Evolutionary conservation across 2,329 filamentous ascomycete genomes (phyloP).

Genomic region (Monilinia fructicola): DNA sequence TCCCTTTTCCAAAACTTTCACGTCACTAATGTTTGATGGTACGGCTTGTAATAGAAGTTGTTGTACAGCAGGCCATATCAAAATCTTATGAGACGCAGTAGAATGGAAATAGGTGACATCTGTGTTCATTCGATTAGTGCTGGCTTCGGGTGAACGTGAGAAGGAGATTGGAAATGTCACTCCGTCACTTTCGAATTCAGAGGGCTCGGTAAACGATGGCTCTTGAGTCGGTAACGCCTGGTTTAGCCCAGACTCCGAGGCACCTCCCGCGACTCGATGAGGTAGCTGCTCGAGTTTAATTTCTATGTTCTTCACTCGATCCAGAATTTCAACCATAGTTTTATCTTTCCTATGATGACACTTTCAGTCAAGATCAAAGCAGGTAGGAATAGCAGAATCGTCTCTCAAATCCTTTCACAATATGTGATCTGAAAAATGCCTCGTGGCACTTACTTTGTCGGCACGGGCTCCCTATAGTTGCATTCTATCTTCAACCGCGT

Average conservation of each 20-base stretch:
- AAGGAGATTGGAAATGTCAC: background rate
- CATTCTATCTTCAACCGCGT: slow-evolving; percentile 58
- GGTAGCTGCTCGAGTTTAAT: slow-evolving; percentile 52
- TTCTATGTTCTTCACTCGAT: slow-evolving; percentile 55
- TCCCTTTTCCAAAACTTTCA: slow-evolving; percentile 45
- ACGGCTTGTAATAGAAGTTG: slow-evolving; percentile 43
- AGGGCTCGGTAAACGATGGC: slow-evolving; percentile 27
- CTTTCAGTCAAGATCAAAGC: slow-evolving; percentile 21
- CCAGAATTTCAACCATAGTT: slow-evolving; percentile 60
- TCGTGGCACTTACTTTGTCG: slow-evolving; percentile 56
- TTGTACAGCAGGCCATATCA: slow-evolving; percentile 51
- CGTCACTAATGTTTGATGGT: slow-evolving; percentile 39
- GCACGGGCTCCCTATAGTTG: slow-evolving; percentile 58
- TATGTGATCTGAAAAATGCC: background rate
- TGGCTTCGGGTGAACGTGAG: background rate
- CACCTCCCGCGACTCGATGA: slow-evolving; percentile 17
- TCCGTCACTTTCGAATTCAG: background rate
- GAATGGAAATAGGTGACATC: slow-evolving; percentile 35
- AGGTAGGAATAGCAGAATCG: background rate
- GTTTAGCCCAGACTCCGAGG: slow-evolving; percentile 29
- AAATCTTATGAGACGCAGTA: slow-evolving; percentile 51
- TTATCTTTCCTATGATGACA: slow-evolving; percentile 55
- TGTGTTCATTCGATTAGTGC: slow-evolving; percentile 27
- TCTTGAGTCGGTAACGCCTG: slow-evolving; percentile 34
- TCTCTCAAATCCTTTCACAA: slow-evolving; percentile 13